A percentile compares a stretch with the other conserved stretches of the same genome.
Conservation (phyloP, 129 eudicot genomes). For the Flaveria robusta region DNA sequence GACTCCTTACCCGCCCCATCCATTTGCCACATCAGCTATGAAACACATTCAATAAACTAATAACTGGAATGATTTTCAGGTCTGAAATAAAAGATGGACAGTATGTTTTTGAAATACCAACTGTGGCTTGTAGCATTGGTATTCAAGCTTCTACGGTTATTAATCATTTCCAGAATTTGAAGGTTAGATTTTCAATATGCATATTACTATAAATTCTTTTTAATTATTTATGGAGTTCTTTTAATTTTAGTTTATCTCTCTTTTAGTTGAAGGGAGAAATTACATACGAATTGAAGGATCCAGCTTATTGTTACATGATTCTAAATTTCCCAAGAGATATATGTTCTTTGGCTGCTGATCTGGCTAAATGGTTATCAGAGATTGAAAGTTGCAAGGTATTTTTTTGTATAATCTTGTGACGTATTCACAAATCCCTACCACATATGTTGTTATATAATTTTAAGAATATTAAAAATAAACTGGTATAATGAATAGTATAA, state of each 20-base stretch:
- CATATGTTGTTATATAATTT: not conserved
- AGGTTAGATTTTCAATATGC: slow-evolving; percentile 46
- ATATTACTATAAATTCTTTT: not conserved
- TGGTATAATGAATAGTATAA: too few relatives aligned
- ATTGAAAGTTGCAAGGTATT: slow-evolving; percentile 83
- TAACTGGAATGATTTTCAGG: slow-evolving; percentile 43
- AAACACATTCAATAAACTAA: slow-evolving; percentile 7
- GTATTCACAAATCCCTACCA: not conserved
- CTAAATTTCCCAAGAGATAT: slow-evolving; percentile 64
- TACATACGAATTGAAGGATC: slow-evolving; percentile 93
- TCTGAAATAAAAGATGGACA: slow-evolving; percentile 83
- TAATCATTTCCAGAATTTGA: slow-evolving; percentile 67
- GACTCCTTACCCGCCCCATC: not conserved
- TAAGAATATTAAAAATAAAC: too few relatives aligned
- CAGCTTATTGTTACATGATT: slow-evolving; percentile 73
- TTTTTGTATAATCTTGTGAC: slow-evolving; percentile 16
- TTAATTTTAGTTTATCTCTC: slow-evolving; percentile 16
- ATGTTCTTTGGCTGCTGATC: slow-evolving; percentile 67
- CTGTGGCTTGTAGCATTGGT: slow-evolving; percentile 64
- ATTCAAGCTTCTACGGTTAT: slow-evolving; percentile 46
- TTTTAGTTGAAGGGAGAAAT: slow-evolving; percentile 70
- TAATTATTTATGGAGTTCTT: not conserved
- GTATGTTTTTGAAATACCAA: slow-evolving; percentile 81
- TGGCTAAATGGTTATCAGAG: slow-evolving; percentile 85
- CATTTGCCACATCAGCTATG: slow-evolving; percentile 1